Evolutionary conservation across 129 eudicot genomes (phyloP).

Genomic region (Artemisia argyi): DNA sequence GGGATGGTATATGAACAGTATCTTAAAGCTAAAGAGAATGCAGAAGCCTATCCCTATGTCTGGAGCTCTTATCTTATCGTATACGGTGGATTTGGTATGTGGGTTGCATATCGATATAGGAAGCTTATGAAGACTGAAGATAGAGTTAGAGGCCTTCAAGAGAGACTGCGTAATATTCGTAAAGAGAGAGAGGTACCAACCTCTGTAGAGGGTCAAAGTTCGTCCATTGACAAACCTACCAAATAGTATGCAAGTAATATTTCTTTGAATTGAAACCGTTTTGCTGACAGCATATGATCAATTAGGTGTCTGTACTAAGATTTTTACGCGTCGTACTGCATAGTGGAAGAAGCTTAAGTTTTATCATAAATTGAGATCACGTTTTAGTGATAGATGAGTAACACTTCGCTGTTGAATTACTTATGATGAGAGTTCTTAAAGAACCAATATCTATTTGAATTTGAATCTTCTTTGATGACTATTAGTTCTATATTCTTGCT

Average conservation of each 20-base stretch:
- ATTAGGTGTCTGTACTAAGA: slow-evolving; percentile 21
- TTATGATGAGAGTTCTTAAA: slow-evolving; percentile 11
- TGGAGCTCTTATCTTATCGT: slow-evolving; percentile 88
- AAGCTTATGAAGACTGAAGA: slow-evolving; percentile 76
- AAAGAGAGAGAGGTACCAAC: slow-evolving; percentile 50
- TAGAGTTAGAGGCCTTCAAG: slow-evolving; percentile 79
- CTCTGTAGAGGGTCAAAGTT: slow-evolving; percentile 32
- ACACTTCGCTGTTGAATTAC: slow-evolving; percentile 20
- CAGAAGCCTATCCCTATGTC: slow-evolving; percentile 88
- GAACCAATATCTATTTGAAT: slow-evolving; percentile 15
- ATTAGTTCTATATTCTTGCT: background rate
- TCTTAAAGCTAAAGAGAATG: slow-evolving; percentile 62
- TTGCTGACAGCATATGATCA: slow-evolving; percentile 17
- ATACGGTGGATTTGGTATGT: slow-evolving; percentile 81
- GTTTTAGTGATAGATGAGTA: slow-evolving; percentile 14
- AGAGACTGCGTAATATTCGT: slow-evolving; percentile 62
- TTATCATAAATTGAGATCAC: slow-evolving; percentile 12
- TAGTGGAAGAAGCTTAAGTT: slow-evolving; percentile 8
- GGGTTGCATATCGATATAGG: slow-evolving; percentile 79
- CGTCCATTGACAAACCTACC: slow-evolving; percentile 34
- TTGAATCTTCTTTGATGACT: background rate
- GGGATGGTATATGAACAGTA: slow-evolving; percentile 49
- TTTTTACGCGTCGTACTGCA: slow-evolving; percentile 21
- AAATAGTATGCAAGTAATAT: slow-evolving; percentile 34
- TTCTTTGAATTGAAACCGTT: background rate